phyloP scores from a whole-genome alignment of 2,329 filamentous ascomycete genomes.

The Ophiostoma ips region DNA sequence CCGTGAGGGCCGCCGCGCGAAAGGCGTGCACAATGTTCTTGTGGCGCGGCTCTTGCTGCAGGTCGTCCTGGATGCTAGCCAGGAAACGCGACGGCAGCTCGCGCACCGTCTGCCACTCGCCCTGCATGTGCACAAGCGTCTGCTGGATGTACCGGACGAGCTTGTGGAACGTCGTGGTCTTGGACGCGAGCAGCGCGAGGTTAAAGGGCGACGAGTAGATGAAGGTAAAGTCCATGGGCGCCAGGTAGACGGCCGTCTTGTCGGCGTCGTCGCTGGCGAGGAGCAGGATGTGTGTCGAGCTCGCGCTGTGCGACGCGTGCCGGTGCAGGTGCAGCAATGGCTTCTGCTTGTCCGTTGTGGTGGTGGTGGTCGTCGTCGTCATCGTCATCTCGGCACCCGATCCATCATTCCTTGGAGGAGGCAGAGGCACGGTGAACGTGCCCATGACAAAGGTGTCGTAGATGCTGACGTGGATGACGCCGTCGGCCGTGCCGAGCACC shows the following conservation, averaged over 20 bases:
- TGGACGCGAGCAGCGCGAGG: constrained; percentile 70
- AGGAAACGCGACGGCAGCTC: constrained; percentile 71
- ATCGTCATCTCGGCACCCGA: too few relatives aligned
- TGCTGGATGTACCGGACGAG: constrained; percentile 74
- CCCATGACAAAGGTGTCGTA: constrained; percentile 78
- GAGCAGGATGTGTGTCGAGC: constrained; percentile 65
- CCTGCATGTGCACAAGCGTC: constrained; percentile 61
- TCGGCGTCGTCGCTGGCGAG: constrained; percentile 27
- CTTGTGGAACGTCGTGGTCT: constrained; percentile 77
- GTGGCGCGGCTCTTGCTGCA: constrained; percentile 44
- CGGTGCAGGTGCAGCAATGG: constrained; percentile 21
- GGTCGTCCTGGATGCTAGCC: constrained; percentile 59
- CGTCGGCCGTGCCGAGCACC: constrained; percentile 57
- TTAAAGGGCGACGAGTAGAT: constrained; percentile 66
- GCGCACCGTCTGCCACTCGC: constrained; percentile 71
- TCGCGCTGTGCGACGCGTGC: constrained; percentile 59
- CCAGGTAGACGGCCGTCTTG: constrained; percentile 38
- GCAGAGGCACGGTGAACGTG: constrained; percentile 38
- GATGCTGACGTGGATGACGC: constrained; percentile 62
- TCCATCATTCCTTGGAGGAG: constrained; percentile 9
- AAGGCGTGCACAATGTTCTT: constrained; percentile 55
- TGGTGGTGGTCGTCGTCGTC: too few relatives aligned
- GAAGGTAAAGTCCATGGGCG: constrained; percentile 74
- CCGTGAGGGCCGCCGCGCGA: constrained; percentile 74
- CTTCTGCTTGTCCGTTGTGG: constrained; percentile 11